Base-by-base conservation (phyloP, 768 basidiomycete species). In the Russula olivacea region DNA sequence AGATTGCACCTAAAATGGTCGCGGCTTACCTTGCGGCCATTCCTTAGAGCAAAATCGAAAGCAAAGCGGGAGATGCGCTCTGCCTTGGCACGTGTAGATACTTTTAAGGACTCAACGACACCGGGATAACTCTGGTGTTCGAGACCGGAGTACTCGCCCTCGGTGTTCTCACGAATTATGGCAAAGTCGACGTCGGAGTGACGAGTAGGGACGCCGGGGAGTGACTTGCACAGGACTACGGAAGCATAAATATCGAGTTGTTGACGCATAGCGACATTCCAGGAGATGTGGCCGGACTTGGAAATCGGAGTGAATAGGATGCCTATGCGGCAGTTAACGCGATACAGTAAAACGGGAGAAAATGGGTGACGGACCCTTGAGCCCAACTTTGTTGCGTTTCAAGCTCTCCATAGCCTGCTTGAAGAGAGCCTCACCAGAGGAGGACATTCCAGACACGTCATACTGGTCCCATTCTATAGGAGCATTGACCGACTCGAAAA, bases 221-320 rank as follows among this genome's bases (percentile, higher is more conserved):
- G 85, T 51, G 96, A 93, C 77, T 98, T 98, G 87, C 96, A 98
- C 58, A 98, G 83, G 58, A 98, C 94, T 69, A 98, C 91, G 11
- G 96, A 98, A 25, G 97, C 97, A 75, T 98, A 99, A 69, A 99
- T 98, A 76, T 99, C 97, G 67, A 99, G 89, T 73, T 96, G 91
- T 74, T 98, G 96, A 68, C 97, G 90, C 94, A 99, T 98, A 66
- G 97, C 97, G 63, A 99, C 97, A 74, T 99, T 99, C 97, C 97
- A 99, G 63, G 97, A 98, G 68, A 96, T 93, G 76, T 99, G 97
- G 3, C 93, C 95, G 21, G 87, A 86, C 75, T 91, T 89, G 58
- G 96, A 98, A 69, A 96, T 93, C 68, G 95, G 96, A 49, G 97
- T 99, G 80, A 95, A 98, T 68, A 99, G 89, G 71, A 98, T 99